Evolutionary conservation across 805 yeast species (phyloP).

Genomic region (Clavispora asparagi): DNA sequence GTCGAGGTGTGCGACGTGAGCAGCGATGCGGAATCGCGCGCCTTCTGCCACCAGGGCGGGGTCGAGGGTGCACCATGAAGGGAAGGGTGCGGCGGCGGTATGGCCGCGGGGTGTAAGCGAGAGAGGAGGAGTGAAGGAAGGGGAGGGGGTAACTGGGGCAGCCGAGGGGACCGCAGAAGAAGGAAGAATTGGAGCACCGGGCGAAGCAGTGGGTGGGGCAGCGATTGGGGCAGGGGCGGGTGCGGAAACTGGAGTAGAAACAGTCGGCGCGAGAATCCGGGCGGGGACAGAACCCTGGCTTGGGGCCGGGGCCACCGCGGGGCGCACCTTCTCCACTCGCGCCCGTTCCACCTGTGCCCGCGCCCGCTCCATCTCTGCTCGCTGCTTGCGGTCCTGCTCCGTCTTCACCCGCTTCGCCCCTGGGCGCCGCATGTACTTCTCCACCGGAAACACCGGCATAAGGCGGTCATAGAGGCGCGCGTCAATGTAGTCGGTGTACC

Average conservation of each 20-base stretch:
- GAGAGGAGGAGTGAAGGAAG: not conserved
- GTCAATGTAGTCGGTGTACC: slow-evolving; percentile 1
- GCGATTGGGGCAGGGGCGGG: too few relatives aligned
- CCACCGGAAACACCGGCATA: slow-evolving; percentile 3
- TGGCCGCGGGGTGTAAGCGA: not conserved
- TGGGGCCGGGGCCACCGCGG: too few relatives aligned
- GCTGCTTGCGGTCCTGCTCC: not conserved
- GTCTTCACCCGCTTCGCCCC: not conserved
- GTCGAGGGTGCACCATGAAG: not conserved
- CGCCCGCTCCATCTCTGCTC: not conserved
- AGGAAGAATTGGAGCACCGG: too few relatives aligned
- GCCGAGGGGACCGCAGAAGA: too few relatives aligned
- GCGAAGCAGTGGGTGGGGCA: too few relatives aligned
- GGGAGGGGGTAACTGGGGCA: too few relatives aligned
- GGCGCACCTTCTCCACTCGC: too few relatives aligned
- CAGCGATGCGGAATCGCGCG: slow-evolving; percentile 3
- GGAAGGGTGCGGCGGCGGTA: not conserved
- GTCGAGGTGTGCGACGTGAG: not conserved
- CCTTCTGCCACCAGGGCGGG: not conserved
- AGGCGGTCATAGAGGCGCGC: not conserved
- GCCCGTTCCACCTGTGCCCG: too few relatives aligned
- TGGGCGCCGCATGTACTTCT: not conserved
- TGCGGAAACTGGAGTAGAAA: too few relatives aligned
- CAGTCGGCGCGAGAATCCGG: too few relatives aligned
- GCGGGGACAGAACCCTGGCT: too few relatives aligned